Conservation (phyloP, 495 filamentous ascomycete genomes). For the Saxispiralis lemnorum region DNA sequence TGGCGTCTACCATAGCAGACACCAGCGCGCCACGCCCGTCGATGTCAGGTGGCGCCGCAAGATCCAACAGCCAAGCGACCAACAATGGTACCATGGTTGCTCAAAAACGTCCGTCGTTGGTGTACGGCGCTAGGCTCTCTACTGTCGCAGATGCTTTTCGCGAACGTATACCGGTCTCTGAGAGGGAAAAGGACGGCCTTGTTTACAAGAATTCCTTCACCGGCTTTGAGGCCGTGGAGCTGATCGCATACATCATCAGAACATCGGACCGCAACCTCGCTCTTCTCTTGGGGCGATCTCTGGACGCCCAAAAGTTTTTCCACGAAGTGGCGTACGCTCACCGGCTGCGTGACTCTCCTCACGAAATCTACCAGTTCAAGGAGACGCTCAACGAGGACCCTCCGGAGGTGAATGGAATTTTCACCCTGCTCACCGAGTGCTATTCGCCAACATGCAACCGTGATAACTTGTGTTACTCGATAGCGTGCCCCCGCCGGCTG, state of each 20-base stretch:
- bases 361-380: constrained; percentile 91
- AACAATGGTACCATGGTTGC: constrained; percentile 27
- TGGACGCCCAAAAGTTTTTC: constrained; percentile 98
- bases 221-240: constrained; percentile 84
- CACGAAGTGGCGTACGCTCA: constrained; percentile 99
- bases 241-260: constrained; percentile 85
- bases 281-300: constrained; percentile 72
- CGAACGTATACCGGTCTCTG: constrained; percentile 61
- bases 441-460: constrained; percentile 95
- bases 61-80: constrained; percentile 22
- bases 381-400: constrained; percentile 84
- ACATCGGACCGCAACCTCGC: constrained; percentile 93
- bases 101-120: constrained; percentile 51
- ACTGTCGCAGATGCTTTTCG: constrained; percentile 79
- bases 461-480: constrained; percentile 92
- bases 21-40: constrained; percentile 1
- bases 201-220: constrained; percentile 95
- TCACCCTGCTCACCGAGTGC: constrained; percentile 88
- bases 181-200: constrained; percentile 88
- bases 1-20: constrained; percentile 53
- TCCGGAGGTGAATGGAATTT: constrained; percentile 84
- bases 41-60: constrained; percentile 27
- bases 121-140: constrained; percentile 85
- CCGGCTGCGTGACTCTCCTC: constrained; percentile 70
- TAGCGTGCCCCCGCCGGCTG: constrained; percentile 83